Conservation (phyloP, 306 rosid species). For the Corylus avellana region DNA sequence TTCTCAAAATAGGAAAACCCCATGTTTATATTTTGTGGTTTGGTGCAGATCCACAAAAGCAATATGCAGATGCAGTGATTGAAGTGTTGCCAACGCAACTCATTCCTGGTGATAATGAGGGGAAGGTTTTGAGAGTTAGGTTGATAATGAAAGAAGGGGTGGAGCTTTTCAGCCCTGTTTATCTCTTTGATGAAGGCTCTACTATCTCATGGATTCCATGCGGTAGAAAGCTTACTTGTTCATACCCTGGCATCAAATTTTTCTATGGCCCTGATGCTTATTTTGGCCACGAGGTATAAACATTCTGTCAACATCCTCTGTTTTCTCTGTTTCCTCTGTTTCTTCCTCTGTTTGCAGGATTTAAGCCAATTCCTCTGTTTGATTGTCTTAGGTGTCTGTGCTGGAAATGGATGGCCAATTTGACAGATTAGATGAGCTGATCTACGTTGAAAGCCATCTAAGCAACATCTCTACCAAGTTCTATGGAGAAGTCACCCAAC, state of each 20-base stretch:
- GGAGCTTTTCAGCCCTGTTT: conserved; percentile 75
- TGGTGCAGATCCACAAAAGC: conserved; percentile 89
- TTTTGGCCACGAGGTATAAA: conserved; percentile 69
- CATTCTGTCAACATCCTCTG: neutral
- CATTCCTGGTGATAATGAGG: conserved; percentile 90
- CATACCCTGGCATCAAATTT: conserved; percentile 97
- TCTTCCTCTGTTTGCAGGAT: too few species aligned
- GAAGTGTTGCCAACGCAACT: conserved; percentile 91
- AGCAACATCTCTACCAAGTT: conserved; percentile 89
- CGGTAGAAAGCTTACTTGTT: conserved; percentile 98
- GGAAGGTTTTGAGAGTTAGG: conserved; percentile 86
- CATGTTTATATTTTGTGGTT: neutral
- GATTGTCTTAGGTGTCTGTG: conserved; percentile 67
- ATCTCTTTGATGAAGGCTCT: conserved; percentile 96
- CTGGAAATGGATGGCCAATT: conserved; percentile 99
- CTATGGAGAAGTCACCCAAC: conserved; percentile 98
- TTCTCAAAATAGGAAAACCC: neutral
- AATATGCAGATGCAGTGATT: conserved; percentile 94
- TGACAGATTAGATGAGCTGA: conserved; percentile 96
- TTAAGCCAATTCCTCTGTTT: neutral
- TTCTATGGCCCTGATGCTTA: conserved; percentile 83
- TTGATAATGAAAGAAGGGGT: conserved; percentile 95
- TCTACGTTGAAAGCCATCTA: conserved; percentile 93
- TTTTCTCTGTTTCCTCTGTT: too few species aligned
- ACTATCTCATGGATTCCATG: conserved; percentile 96